Base-by-base conservation (phyloP, 139 green algal species). In the Yamagishiella unicocca region DNA sequence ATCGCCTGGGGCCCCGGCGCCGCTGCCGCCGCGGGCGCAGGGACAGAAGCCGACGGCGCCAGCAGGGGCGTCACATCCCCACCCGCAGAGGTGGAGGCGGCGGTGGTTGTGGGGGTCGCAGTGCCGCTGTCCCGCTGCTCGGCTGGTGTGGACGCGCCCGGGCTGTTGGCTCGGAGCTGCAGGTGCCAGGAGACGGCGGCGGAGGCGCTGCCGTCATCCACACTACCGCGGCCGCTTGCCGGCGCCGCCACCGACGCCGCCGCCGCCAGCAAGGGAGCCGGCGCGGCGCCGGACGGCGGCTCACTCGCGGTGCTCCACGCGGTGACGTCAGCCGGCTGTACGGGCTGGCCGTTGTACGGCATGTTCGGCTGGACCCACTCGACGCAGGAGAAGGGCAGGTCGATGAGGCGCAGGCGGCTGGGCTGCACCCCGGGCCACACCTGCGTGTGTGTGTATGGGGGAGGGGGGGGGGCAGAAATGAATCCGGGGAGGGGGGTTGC, bases 311-410 rank as follows among this genome's bases (percentile, higher is more conserved):
- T 24, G 21, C 7, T 27, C 84, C 84, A 89, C 8, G 61, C 42
- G 19, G 84, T 66, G 4, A 83, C 43, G 12, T 89, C 71, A 14
- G 76, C 84, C 7, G 74, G 35, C 3, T 46, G 72, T 35, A 79
- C 76, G 50, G 53, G 19, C 24, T 68, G 10, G 54, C 31, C 35
- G 33, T 62, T 8, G 77, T 84, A 45, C 61, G 79, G 79, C 79
- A 85, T 40, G 0, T 12, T 19, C 19, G 92, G 87, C 22, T 92
- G 82, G 66, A 95, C 82, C 96, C 96, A 98, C 85, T 97, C 96
- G 31, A 97, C 94, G 33, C 95, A 90, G 10, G 90, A 94, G 90
- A 97, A 97, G 25, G 93, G 93, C 40, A 97, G 90, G 87, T 98
- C 94, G n/a, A 98, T 85, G 61, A 96, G 87, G 12, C 95, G 85